These are phyloP conservation scores for Hortaea sp. DNA, from an alignment of 2,329 filamentous ascomycete genomes.

Conservation along the genomic window DNA sequence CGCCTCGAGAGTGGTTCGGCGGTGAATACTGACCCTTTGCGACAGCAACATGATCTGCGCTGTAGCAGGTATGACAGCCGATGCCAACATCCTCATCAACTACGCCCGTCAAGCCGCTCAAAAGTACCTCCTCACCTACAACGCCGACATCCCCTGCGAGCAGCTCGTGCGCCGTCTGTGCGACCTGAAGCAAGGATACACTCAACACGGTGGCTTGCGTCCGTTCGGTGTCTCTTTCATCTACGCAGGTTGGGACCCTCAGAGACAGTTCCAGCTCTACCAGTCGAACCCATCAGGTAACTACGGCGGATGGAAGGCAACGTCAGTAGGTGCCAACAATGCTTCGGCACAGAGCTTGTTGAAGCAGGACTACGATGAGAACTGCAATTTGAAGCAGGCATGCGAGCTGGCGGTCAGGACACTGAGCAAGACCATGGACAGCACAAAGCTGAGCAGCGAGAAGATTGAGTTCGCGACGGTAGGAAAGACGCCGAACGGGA, in stretches of 20 bases:
- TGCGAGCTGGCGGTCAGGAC: slow-evolving; percentile 98
- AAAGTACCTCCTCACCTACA: slow-evolving; percentile 96
- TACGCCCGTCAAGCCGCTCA: slow-evolving; percentile 95
- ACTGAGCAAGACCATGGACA: slow-evolving; percentile 99
- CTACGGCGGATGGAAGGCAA: slow-evolving; percentile 99
- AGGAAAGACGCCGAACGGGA: slow-evolving; percentile 85
- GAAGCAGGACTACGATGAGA: slow-evolving; percentile 99
- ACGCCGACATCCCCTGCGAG: slow-evolving; percentile 99
- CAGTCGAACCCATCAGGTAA: slow-evolving; percentile 98
- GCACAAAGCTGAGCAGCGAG: slow-evolving; percentile 95
- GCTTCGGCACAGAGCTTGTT: slow-evolving; percentile 91
- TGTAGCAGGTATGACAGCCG: slow-evolving; percentile 96
- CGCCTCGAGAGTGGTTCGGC: slow-evolving; percentile 6
- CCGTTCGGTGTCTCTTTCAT: slow-evolving; percentile 99
- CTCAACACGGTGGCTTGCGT: slow-evolving; percentile 93
- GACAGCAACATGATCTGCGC: slow-evolving; percentile 99
- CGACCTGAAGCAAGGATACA: slow-evolving; percentile 98
- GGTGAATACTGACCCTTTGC: slow-evolving; percentile 3
- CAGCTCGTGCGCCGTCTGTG: slow-evolving; percentile 94
- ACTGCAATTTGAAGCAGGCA: slow-evolving; percentile 90
- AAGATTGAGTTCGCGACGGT: slow-evolving; percentile 99
- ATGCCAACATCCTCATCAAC: slow-evolving; percentile 99
- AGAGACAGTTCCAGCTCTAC: slow-evolving; percentile 96
- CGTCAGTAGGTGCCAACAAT: slow-evolving; percentile 95
- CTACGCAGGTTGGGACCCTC: slow-evolving; percentile 94